Percentiles rank a stretch among this genome's conserved stretches.
phyloP scores from a whole-genome alignment of 2,329 filamentous ascomycete species.

The Lojkania enalia region DNA sequence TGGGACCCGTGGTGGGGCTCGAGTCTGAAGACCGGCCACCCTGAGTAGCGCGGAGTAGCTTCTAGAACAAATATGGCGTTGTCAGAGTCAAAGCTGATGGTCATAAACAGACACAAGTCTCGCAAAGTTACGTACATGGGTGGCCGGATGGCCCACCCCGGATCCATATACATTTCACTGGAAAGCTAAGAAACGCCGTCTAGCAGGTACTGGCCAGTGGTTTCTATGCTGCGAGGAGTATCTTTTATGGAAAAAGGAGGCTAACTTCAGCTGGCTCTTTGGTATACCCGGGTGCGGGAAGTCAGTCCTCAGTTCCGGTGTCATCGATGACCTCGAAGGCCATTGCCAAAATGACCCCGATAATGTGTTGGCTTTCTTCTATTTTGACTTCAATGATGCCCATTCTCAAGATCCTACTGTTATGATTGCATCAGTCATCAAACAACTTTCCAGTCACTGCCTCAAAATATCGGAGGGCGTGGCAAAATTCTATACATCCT shows the following conservation, averaged over 20 bases:
- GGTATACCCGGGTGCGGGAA: constrained; percentile 21
- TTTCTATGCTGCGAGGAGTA: constrained; percentile 14
- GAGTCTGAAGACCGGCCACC: too few species aligned
- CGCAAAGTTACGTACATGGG: background rate
- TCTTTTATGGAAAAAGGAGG: constrained; percentile 7
- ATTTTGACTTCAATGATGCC: constrained; percentile 8
- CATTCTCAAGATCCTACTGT: background rate
- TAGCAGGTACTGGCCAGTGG: constrained; percentile 20
- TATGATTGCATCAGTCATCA: constrained; percentile 3
- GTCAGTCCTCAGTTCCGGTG: constrained; percentile 14
- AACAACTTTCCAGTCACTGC: background rate
- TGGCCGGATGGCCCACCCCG: background rate
- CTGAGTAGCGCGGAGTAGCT: too few species aligned
- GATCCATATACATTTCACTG: background rate
- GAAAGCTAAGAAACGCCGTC: constrained; percentile 14
- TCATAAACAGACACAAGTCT: background rate
- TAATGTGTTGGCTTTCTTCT: constrained; percentile 6
- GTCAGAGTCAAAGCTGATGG: background rate
- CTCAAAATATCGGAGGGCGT: background rate
- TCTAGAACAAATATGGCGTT: too few species aligned
- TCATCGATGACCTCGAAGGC: constrained; percentile 9
- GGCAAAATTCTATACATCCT: background rate
- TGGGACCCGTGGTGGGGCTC: too few species aligned
- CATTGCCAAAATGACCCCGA: background rate
- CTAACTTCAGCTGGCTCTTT: constrained; percentile 11